Base-by-base conservation (phyloP, 1,139 yeast genomes). In the Lodderomyces theae region DNA sequence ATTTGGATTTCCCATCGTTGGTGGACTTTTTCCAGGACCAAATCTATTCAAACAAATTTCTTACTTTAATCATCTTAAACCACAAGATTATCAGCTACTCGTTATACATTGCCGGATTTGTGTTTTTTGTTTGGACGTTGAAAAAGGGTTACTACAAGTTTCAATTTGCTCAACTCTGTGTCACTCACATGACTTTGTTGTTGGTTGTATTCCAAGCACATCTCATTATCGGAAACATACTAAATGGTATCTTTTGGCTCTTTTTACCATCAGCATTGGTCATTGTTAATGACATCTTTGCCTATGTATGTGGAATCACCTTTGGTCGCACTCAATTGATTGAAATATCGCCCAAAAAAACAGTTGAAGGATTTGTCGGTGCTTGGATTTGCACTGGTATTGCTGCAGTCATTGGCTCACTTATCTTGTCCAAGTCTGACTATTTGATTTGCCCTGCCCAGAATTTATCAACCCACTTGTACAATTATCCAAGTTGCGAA, bases 311-410 rank as follows among this genome's bases (percentile, higher is more conserved):
- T 67, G 99, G 99, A 38, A 92, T 92, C 51, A 87, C 97, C 1
- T 89, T 92, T 66, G 99, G 99, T 39, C 79, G 76, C 49, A 90
- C 97, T 37, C 96, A 87, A 58, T 78, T 92, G 56, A 88, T 94
- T 55, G 90, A 86, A 43, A 87, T 92, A 50, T 87, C 96, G 12
- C 98, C 99, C 39, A 92, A 92, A 64, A 92, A 92, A 67, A 92
- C 99, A 1, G 90, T 90, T 21, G 99, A 92, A 66, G 99, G 99
- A 2, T 92, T 92, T 58, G 67, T 90, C 36, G 99, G 99, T 41
- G 99, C 97, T 17, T 92, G 98, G 98, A 66, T 88, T 39, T 90
- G 95, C 60, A 92, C 99, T 10, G 82, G 87, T 6, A 47, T 86
- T 37, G 82, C 87, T 46, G 89, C 94, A 2, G 64, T 86, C 33